phyloP scores from a whole-genome alignment of 768 basidiomycete genomes.

The Suillus discolor region DNA sequence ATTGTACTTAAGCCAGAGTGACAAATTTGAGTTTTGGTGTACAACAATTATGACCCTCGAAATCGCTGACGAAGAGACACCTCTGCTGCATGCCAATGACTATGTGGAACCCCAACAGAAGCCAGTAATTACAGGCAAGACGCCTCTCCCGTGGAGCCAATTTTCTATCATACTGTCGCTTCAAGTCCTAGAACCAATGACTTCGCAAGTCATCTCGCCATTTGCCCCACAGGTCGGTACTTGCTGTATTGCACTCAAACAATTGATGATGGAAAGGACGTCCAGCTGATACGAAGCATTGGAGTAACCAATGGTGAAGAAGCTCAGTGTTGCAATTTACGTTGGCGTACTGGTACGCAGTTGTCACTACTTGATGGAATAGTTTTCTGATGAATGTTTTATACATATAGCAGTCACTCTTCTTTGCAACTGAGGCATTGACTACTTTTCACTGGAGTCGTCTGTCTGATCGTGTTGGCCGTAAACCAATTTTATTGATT shows the following conservation, averaged over 20 bases:
- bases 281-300: constrained; percentile 13
- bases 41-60: constrained; percentile 5
- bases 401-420: constrained; percentile 39
- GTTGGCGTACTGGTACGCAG: constrained; percentile 41
- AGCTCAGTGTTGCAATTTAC: constrained; percentile 42
- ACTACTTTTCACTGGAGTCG: constrained; percentile 47
- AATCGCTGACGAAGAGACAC: constrained; percentile 55
- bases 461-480: constrained; percentile 43
- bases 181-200: constrained; percentile 72
- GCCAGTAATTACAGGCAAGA: constrained; percentile 24
- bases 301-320: constrained; percentile 42
- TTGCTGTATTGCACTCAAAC: constrained; percentile 6
- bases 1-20: neutral
- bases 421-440: constrained; percentile 45
- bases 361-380: neutral
- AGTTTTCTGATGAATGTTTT: constrained; percentile 35
- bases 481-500: constrained; percentile 43
- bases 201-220: constrained; percentile 70
- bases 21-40: neutral
- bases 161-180: constrained; percentile 64
- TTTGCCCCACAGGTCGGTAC: constrained; percentile 61
- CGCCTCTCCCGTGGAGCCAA: constrained; percentile 66
- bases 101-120: constrained; percentile 29
- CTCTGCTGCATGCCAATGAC: constrained; percentile 41
- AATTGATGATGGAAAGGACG: neutral